phyloP scores from a whole-genome alignment of 2,329 filamentous ascomycete species.

The Ophiobolus disseminans region DNA sequence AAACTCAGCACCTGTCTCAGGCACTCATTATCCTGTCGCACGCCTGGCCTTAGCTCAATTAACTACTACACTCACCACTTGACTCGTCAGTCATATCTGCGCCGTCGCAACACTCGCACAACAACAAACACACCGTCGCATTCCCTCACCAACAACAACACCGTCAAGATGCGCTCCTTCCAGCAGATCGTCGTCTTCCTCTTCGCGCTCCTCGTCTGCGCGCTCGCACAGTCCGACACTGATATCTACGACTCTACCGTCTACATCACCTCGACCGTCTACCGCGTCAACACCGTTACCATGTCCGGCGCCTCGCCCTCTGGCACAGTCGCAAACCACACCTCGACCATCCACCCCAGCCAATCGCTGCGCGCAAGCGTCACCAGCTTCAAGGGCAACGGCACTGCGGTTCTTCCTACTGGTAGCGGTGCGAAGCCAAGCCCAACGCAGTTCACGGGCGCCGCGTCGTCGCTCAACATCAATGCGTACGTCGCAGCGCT shows the following conservation, averaged over 20 bases:
- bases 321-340: constrained; percentile 40
- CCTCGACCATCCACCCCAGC: constrained; percentile 38
- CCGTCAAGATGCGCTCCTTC: constrained; percentile 45
- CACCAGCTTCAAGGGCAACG: constrained; percentile 21
- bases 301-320: constrained; percentile 37
- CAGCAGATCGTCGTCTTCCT: constrained; percentile 43
- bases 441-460: constrained; percentile 39
- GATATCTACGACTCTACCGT: constrained; percentile 43
- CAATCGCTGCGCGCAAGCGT: constrained; percentile 23
- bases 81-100: constrained; percentile 11
- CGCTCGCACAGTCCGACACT: constrained; percentile 34
- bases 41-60: neutral
- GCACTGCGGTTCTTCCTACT: constrained; percentile 25
- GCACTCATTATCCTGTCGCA: constrained; percentile 6
- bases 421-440: constrained; percentile 22
- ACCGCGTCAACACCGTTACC: constrained; percentile 49
- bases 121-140: constrained; percentile 9
- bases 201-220: constrained; percentile 43
- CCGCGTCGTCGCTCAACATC: constrained; percentile 40
- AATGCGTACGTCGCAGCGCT: constrained; percentile 40
- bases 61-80: constrained; percentile 2
- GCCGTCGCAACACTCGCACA: constrained; percentile 6
- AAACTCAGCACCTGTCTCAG: constrained; percentile 8
- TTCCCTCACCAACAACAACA: constrained; percentile 16
- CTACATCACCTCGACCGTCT: constrained; percentile 48